Base-by-base conservation (phyloP, 1,284 basidiomycete species). In the Cryptococcus sp. region DNA sequence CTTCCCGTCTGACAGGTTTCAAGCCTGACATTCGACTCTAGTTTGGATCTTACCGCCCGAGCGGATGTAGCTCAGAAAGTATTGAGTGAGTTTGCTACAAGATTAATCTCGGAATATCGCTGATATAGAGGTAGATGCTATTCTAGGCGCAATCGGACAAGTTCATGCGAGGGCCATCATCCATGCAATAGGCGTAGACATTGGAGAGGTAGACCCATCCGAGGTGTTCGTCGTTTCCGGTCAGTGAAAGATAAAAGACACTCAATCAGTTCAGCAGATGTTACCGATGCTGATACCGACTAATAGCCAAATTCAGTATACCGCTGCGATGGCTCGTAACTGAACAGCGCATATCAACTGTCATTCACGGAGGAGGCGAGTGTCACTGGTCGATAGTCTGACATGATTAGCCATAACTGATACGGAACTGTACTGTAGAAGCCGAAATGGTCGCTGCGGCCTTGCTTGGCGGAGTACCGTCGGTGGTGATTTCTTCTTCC, bases 291-390 rank as follows among this genome's bases (percentile, higher is more conserved):
- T 58, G 81, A 86, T 4, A 30, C 10, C 27, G 27, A 10, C 27
- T 5, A 30, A 30, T 30, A 30, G 27, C 27, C 27, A 30, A 30
- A 10, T 10, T 30, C 27, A 30, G 27, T 30, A 30, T 52, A 11
- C 85, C 86, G 0, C 86, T 87, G 67, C 86, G 88, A 69, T 88
- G 86, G 86, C 78, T 88, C 3, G 88, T 87, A 63, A 82, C 82
- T 4, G 63, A 70, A 0, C 64, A 62, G 35, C 73, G 84, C 3
- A 84, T 87, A 0, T 75, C 82, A n/a, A 85, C 85, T 1, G 85
- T 87, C 0, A 84, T 85, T 17, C 86, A 88, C 69, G 86, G 88
- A 64, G 86, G 86, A 6, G 85, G 72, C 68, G 43, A 60, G 69
- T 55, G 22, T 7, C 20, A n/a, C 5, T 35, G 3, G 1, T 7